These are phyloP conservation scores for Tylopilus vinaceipallidus DNA, from an alignment of 768 basidiomycete genomes.

Conservation along the genomic window DNA sequence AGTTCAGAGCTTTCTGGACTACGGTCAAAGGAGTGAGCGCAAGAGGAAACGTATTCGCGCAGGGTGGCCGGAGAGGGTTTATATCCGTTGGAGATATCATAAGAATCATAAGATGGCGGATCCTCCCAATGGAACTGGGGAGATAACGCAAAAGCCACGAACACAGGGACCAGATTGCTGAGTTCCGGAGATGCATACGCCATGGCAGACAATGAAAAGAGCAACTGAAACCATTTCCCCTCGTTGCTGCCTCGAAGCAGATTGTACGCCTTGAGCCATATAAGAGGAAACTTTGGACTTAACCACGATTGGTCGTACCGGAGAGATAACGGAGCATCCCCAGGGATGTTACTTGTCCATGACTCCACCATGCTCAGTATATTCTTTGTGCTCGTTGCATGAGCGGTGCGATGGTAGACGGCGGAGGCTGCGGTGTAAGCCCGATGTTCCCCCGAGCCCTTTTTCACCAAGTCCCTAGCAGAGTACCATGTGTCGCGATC, in stretches of 20 bases:
- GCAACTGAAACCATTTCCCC: neutral
- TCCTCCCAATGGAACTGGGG: neutral
- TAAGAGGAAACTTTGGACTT: conserved; percentile 6
- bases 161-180: neutral
- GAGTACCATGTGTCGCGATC: conserved; percentile 7
- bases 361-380: conserved; percentile 1
- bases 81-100: conserved; percentile 9
- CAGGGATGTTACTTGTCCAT: neutral
- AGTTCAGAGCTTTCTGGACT: conserved; percentile 9
- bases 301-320: conserved; percentile 29
- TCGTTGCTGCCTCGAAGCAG: conserved; percentile 12
- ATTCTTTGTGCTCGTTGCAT: neutral
- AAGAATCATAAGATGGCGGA: conserved; percentile 16
- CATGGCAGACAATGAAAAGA: neutral
- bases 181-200: neutral
- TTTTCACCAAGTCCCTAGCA: conserved; percentile 2
- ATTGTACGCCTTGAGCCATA: conserved; percentile 30
- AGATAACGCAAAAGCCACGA: conserved; percentile 28
- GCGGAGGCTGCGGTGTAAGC: conserved; percentile 1
- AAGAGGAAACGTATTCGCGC: neutral
- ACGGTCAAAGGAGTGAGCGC: neutral
- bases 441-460: conserved; percentile 1
- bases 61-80: neutral
- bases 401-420: conserved; percentile 1
- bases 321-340: neutral